Conservation (phyloP, 306 rosid genomes). For the Nissolia schottii region DNA sequence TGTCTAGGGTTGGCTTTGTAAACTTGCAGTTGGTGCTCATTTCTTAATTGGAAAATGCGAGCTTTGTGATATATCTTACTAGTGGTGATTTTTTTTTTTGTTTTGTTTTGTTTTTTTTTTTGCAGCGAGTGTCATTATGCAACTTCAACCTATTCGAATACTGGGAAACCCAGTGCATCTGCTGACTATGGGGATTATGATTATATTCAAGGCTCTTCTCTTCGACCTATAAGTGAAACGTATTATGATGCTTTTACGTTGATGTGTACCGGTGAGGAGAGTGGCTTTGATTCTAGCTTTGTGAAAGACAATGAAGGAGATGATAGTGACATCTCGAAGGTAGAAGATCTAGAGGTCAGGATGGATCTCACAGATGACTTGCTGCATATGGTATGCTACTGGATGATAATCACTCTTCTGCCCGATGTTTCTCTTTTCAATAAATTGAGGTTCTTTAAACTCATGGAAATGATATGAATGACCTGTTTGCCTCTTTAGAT, state of each 20-base stretch:
- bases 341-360: constrained; percentile 67
- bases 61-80: background rate
- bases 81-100: constrained; percentile 12
- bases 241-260: constrained; percentile 43
- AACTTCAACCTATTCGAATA: constrained; percentile 36
- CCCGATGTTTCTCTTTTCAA: background rate
- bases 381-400: constrained; percentile 73
- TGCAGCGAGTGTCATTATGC: constrained; percentile 62
- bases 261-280: constrained; percentile 36
- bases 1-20: too few species aligned
- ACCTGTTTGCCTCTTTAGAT: background rate
- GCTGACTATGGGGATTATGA: constrained; percentile 43
- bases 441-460: background rate
- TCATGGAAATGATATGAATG: background rate
- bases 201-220: constrained; percentile 37
- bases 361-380: constrained; percentile 98
- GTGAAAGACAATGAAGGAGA: constrained; percentile 51
- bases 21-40: background rate
- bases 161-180: constrained; percentile 47
- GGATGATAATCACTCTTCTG: background rate
- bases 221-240: constrained; percentile 28
- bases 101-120: constrained; percentile 30
- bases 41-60: constrained; percentile 14
- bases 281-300: constrained; percentile 30
- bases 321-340: constrained; percentile 35